Evolutionary conservation across 768 basidiomycete species (phyloP).

Genomic region (Lentinula aciculospora): DNA sequence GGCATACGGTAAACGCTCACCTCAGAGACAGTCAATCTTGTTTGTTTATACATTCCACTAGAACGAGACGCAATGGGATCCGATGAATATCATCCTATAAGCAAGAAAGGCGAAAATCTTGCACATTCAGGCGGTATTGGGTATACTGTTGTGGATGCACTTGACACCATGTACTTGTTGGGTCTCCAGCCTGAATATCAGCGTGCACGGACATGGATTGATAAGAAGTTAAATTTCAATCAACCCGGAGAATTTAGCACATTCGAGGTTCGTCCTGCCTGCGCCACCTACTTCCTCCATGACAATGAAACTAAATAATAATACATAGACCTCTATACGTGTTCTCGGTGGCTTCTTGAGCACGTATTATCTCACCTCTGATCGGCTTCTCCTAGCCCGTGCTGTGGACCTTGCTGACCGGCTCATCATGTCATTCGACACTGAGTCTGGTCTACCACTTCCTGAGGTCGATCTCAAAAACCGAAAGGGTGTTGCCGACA

Average conservation of each 20-base stretch:
- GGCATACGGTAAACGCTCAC: slow-evolving; percentile 47
- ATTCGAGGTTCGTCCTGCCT: slow-evolving; percentile 53
- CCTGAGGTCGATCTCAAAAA: slow-evolving; percentile 54
- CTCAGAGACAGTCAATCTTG: background rate
- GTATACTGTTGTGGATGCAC: slow-evolving; percentile 65
- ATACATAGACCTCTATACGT: slow-evolving; percentile 62
- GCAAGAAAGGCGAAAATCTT: slow-evolving; percentile 53
- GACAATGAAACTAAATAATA: background rate
- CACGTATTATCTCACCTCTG: slow-evolving; percentile 58
- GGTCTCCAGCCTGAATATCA: slow-evolving; percentile 58
- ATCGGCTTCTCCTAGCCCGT: slow-evolving; percentile 51
- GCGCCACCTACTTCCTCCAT: background rate
- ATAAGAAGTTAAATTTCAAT: slow-evolving; percentile 49
- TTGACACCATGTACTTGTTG: slow-evolving; percentile 70
- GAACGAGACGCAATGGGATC: slow-evolving; percentile 69
- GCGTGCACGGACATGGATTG: slow-evolving; percentile 59
- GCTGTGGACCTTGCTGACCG: slow-evolving; percentile 66
- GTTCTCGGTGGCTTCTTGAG: slow-evolving; percentile 69
- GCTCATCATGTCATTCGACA: slow-evolving; percentile 60
- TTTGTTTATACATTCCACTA: slow-evolving; percentile 16
- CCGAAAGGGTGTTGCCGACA: slow-evolving; percentile 43
- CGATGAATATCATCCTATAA: slow-evolving; percentile 72
- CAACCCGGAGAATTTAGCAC: slow-evolving; percentile 60
- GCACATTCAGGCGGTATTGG: slow-evolving; percentile 57
- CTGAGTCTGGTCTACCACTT: slow-evolving; percentile 60